Conservation (phyloP, 768 basidiomycete species). For the Glaciozyma martinii region DNA sequence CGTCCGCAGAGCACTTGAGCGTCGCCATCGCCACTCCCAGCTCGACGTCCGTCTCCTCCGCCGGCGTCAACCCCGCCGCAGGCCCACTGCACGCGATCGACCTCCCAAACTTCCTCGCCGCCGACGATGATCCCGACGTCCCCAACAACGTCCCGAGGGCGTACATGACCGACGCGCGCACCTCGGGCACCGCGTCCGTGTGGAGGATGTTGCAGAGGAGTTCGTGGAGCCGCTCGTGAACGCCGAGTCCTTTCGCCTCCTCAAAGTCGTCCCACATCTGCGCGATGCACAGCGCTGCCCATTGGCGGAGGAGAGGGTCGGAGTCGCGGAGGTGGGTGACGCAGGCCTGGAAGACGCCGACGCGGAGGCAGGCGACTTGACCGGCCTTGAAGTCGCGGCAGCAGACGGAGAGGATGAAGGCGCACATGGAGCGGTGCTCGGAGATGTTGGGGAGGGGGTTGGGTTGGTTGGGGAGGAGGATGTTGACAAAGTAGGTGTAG, state of each 20-base stretch:
- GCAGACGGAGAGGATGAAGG: constrained; percentile 84
- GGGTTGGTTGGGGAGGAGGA: constrained; percentile 49
- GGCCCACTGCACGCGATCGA: constrained; percentile 25
- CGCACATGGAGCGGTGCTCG: constrained; percentile 97
- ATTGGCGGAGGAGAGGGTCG: constrained; percentile 87
- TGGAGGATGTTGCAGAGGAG: constrained; percentile 62
- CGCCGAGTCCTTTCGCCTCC: constrained; percentile 75
- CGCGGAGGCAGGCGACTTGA: constrained; percentile 73
- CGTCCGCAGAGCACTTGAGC: constrained; percentile 84
- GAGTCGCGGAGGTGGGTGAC: constrained; percentile 73
- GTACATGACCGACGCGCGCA: constrained; percentile 80
- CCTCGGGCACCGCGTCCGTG: constrained; percentile 82
- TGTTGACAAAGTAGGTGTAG: constrained; percentile 70
- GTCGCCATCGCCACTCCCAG: constrained; percentile 84
- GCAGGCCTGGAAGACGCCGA: constrained; percentile 73
- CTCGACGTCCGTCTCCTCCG: constrained; percentile 52
- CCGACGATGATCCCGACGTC: constrained; percentile 66
- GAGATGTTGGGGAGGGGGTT: constrained; percentile 72
- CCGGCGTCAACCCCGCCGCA: constrained; percentile 16
- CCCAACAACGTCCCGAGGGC: constrained; percentile 91
- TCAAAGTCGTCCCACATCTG: constrained; percentile 92
- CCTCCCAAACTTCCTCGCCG: constrained; percentile 44
- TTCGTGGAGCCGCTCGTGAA: constrained; percentile 61
- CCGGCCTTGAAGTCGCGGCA: constrained; percentile 81
- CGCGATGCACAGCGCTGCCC: constrained; percentile 85